Evolutionary conservation across 202 grass and related monocot genomes (phyloP).

Genomic region (Zizania palustris): DNA sequence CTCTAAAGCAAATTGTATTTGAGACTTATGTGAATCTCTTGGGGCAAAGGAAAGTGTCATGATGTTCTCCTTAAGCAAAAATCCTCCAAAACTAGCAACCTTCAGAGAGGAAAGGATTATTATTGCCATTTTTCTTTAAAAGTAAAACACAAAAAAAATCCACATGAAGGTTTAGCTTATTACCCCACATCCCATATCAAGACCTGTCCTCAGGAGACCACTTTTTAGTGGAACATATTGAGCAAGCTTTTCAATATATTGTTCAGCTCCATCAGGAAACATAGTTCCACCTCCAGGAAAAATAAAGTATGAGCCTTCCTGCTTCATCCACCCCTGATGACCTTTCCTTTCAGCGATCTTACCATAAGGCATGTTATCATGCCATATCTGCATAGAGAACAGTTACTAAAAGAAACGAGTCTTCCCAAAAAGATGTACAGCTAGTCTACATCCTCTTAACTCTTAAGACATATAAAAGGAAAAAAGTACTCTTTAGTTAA

Average conservation of each 20-base stretch:
- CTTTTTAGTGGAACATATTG: conserved; percentile 70
- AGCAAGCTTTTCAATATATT: conserved; percentile 73
- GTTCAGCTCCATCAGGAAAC: conserved; percentile 87
- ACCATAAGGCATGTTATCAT: conserved; percentile 92
- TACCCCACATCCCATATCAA: conserved; percentile 97
- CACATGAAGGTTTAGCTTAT: conserved; percentile 39
- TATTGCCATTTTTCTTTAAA: conserved; percentile 9
- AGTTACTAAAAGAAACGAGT: conserved; percentile 26
- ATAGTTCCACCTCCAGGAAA: conserved; percentile 94
- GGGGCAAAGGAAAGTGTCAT: conserved; percentile 92
- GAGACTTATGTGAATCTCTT: conserved; percentile 93
- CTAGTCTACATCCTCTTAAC: not conserved
- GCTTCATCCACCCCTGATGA: conserved; percentile 96
- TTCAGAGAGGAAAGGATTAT: conserved; percentile 50
- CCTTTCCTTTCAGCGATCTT: conserved; percentile 98
- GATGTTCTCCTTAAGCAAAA: conserved; percentile 85
- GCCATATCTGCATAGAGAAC: conserved; percentile 75
- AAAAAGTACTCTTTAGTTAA: not conserved
- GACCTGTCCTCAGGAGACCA: conserved; percentile 70
- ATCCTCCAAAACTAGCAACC: conserved; percentile 97
- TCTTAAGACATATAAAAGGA: not conserved
- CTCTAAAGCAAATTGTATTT: conserved; percentile 95
- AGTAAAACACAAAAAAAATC: not conserved
- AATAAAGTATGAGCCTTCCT: conserved; percentile 75
- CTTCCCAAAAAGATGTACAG: not conserved